These are phyloP conservation scores for Deinandra increscens DNA, from an alignment of 129 eudicot genomes.

Conservation along the genomic window DNA sequence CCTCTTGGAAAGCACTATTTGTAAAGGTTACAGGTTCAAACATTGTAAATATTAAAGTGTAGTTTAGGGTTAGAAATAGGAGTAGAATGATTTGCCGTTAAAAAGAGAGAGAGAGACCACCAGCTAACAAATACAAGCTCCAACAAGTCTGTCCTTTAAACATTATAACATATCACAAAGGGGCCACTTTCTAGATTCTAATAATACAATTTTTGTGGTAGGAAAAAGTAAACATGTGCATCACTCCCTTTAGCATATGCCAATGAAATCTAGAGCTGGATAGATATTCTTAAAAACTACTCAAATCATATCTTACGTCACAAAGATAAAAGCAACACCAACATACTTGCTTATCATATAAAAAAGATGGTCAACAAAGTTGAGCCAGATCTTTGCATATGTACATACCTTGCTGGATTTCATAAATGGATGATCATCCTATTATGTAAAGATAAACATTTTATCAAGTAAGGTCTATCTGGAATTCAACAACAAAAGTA, in stretches of 20 bases:
- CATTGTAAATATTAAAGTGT: too few species aligned
- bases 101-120: too few species aligned
- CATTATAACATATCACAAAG: conserved; percentile 2
- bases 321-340: conserved; percentile 27
- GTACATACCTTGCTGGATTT: conserved; percentile 20
- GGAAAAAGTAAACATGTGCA: conserved; percentile 9
- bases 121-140: too few species aligned
- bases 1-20: too few species aligned
- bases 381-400: conserved; percentile 19
- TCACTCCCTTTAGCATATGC: conserved; percentile 21
- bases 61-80: too few species aligned
- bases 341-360: not conserved
- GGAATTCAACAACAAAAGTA: conserved; percentile 33
- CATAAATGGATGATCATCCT: conserved; percentile 23
- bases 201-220: conserved; percentile 25
- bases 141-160: not conserved
- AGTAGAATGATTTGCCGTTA: too few species aligned
- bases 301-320: conserved; percentile 25
- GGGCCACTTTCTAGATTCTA: conserved; percentile 14
- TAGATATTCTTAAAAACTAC: conserved; percentile 34
- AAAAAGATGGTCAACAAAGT: conserved; percentile 27
- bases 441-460: conserved; percentile 20
- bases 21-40: too few species aligned
- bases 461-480: conserved; percentile 32
- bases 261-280: conserved; percentile 31